Evolutionary conservation across 495 filamentous ascomycete species (phyloP), one percentile per base, ranked within the genome.

Genomic region (Podospora didyma): DNA sequence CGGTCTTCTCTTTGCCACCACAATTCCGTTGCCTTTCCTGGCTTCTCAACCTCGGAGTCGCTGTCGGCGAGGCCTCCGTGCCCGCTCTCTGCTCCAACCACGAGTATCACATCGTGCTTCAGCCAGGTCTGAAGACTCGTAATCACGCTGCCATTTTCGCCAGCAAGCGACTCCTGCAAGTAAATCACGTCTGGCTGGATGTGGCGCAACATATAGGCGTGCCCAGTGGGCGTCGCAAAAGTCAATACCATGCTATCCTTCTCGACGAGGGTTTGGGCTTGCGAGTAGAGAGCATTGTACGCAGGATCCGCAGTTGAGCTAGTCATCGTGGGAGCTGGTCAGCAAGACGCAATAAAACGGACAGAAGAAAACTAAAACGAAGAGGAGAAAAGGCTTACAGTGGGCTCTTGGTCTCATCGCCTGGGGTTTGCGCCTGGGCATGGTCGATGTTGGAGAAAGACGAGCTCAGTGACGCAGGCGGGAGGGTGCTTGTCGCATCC

Each of bases 21-120:
- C 52, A 62, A 7, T 17, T 81, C 79, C 26, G 82, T 80, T 26
- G 78, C 77, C 56, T 76, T 75, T 51, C 83, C 79, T 1, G 77
- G 69, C 51, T 66, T 66, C 61, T 85, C 82, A 0, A 75, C 72
- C 67, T 96, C 92, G 31, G 92, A 92, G 56, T 96, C 91, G 57
- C 90, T 96, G 68, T 97, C 92, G 1, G 91, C 89, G 37, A 97
- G 78, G 1, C 90, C 92, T 22, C 90, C 90, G 28, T 89, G 84
- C 17, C 89, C 91, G 57, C 86, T 86, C 56, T 91, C 89, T 51
- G 88, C 88, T 7, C 90, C 92, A 20, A 96, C 89, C 2, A 96
- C 88, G 48, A 83, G 68, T 23, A 96, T 81, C 24, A 96, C 79
- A 45, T 90, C 85, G 63, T 92, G 88, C 26, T 89, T 79, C 21